A percentile compares a stretch with the other conserved stretches of the same genome.
Evolutionary conservation across 352 stramenopile genomes (phyloP).

Genomic region (Plasmopara halstedii): DNA sequence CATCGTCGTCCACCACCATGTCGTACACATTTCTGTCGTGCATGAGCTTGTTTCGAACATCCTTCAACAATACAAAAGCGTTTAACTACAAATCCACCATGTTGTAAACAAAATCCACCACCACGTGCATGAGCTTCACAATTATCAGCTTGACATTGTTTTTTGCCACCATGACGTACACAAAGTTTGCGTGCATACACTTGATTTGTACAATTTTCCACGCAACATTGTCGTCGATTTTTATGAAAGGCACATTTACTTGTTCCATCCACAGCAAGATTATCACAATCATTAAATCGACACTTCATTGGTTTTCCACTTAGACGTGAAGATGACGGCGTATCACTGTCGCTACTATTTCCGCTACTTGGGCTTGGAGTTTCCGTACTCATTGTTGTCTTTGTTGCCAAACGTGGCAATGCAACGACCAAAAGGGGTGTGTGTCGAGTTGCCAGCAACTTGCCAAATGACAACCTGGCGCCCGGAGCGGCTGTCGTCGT

Average conservation of each 20-base stretch:
- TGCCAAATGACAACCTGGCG: constrained; percentile 45
- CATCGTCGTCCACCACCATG: constrained; percentile 62
- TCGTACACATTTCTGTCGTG: constrained; percentile 67
- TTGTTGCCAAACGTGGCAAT: not conserved
- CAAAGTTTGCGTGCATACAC: constrained; percentile 78
- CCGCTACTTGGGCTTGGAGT: constrained; percentile 24
- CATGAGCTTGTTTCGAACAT: constrained; percentile 70
- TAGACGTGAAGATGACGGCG: constrained; percentile 7
- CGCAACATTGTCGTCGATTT: constrained; percentile 72
- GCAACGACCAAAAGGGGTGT: not conserved
- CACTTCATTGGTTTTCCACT: constrained; percentile 50
- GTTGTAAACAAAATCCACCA: constrained; percentile 66
- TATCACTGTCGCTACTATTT: constrained; percentile 15
- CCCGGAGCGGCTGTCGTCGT: constrained; percentile 33
- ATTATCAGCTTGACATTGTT: constrained; percentile 65
- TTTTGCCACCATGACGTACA: constrained; percentile 74
- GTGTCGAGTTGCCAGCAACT: constrained; percentile 34
- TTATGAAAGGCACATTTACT: constrained; percentile 80
- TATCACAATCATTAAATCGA: constrained; percentile 78
- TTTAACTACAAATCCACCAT: constrained; percentile 76
- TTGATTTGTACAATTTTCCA: constrained; percentile 78
- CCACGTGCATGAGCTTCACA: constrained; percentile 69
- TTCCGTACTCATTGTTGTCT: constrained; percentile 22
- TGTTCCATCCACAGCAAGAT: constrained; percentile 58
- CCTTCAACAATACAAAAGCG: constrained; percentile 77